Percentiles rank a stretch among this genome's conserved stretches.
Conservation (phyloP, 768 basidiomycete genomes). For the Boletus rubescentipes region DNA sequence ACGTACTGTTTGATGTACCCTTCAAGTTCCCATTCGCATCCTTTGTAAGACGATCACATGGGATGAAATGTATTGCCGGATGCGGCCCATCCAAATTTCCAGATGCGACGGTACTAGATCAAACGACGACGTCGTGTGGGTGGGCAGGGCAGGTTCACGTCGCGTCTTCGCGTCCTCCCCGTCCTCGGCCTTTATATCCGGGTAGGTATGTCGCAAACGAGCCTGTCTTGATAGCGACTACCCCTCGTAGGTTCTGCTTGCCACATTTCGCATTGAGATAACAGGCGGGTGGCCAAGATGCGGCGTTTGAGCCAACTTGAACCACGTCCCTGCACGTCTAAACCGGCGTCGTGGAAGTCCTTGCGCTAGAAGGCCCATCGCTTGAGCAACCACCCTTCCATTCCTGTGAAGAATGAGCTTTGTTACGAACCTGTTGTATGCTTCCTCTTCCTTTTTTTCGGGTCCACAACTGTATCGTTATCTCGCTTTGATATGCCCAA, state of each 20-base stretch:
- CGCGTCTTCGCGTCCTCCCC: neutral
- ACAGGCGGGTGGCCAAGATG: neutral
- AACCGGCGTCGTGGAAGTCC: neutral
- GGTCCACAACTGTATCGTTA: neutral
- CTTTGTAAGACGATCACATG: conserved; percentile 1
- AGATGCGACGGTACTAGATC: neutral
- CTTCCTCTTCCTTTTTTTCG: neutral
- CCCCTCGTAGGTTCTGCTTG: neutral
- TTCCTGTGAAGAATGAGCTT: neutral
- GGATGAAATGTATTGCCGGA: neutral
- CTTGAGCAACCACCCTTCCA: too few species aligned
- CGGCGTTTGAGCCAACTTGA: neutral
- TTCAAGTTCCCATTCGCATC: neutral
- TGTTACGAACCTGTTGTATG: neutral
- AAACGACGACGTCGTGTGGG: neutral
- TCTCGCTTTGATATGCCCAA: neutral
- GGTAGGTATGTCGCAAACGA: neutral
- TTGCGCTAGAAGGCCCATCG: too few species aligned
- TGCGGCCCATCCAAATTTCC: neutral
- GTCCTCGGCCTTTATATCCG: neutral
- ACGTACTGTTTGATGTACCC: neutral
- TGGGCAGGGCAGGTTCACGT: too few species aligned
- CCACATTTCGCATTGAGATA: neutral
- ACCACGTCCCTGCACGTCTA: neutral
- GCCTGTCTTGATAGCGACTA: neutral